Evolutionary conservation across 1,284 basidiomycete species (phyloP).

Genomic region (Apiotrichum mycotoxinovorans): DNA sequence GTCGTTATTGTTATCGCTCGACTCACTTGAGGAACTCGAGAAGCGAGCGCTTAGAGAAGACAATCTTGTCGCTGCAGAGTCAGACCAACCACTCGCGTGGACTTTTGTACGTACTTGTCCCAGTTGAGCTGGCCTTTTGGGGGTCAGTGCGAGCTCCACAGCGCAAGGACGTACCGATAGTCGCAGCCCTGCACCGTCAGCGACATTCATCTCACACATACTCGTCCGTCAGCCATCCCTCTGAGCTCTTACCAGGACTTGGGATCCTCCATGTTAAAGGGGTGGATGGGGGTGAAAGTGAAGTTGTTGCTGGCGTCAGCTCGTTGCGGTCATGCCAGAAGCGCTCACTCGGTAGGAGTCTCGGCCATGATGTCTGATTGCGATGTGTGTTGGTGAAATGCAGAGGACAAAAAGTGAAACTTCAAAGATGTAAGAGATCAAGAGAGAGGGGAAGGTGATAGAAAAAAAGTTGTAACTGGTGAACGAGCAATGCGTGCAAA

Average conservation of each 20-base stretch:
- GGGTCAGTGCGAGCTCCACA: conserved; percentile 3
- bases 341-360: conserved; percentile 9
- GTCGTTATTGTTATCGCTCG: not conserved
- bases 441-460: no score
- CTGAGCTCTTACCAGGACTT: conserved; percentile 40
- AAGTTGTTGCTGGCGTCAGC: conserved; percentile 3
- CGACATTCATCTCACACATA: not conserved
- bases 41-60: conserved; percentile 50
- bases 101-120: conserved; percentile 41
- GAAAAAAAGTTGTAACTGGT: no score
- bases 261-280: conserved; percentile 49
- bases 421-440: not conserved
- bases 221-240: not conserved
- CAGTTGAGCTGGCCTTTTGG: conserved; percentile 45
- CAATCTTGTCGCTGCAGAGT: conserved; percentile 45
- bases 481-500: no score
- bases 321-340: not conserved
- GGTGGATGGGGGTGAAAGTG: conserved; percentile 49
- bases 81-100: not conserved
- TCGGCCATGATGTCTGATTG: conserved; percentile 6
- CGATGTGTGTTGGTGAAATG: not conserved
- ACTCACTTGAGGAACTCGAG: conserved; percentile 50
- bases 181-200: conserved; percentile 21
- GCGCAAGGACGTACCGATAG: conserved; percentile 21
- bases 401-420: not conserved